Base-by-base conservation (phyloP, 2,329 filamentous ascomycete species). In the Nannizzia gypsea region DNA sequence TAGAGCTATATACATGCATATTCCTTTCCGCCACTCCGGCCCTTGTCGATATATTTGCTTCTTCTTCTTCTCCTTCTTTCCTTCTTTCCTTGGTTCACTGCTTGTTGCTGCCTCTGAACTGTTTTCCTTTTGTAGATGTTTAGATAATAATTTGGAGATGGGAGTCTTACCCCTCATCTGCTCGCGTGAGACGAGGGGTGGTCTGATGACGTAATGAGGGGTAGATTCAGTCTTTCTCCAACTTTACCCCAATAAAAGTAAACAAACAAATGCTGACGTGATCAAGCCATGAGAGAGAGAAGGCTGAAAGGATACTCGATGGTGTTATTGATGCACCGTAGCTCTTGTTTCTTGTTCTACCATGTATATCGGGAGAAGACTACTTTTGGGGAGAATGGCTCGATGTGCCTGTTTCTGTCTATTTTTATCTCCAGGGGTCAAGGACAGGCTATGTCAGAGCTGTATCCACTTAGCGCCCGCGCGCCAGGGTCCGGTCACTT, bases 121-220 rank as follows among this genome's bases (percentile, higher is more conserved):
- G n/a, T 24, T 50, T 24, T 22, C 13, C 24, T 20, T 48, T 48
- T 24, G 13, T 44, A 15, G 40, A 44, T 48, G 3, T 48, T 48
- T 24, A 22, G n/a, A 3, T 4, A 5, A 6, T 28, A 26, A n/a
- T 9, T 34, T 20, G 26, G 15, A 11, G 38, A 17, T 11, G n/a
- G n/a, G 13, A 17, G n/a, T 20, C n/a, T 42, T 42, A 42, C 13
- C 26, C 48, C 48, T 26, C 46, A 26, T 6, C 9, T 52, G 46
- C 28, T 31, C 48, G 15, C 48, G 48, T 54, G 48, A 54, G 44
- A 22, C 20, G 44, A 11, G 8, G 31, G 31, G 11, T 34, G 31
- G 4, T 22, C 15, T 52, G 48, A 54, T 54, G 48, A 54, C 17
- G 48, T 54, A 54, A 54, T 54, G 48, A 31, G 48, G 48, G 48